Evolutionary conservation across 129 eudicot species (phyloP), one percentile per base, ranked within the genome.

Genomic region (Centella asiatica): DNA sequence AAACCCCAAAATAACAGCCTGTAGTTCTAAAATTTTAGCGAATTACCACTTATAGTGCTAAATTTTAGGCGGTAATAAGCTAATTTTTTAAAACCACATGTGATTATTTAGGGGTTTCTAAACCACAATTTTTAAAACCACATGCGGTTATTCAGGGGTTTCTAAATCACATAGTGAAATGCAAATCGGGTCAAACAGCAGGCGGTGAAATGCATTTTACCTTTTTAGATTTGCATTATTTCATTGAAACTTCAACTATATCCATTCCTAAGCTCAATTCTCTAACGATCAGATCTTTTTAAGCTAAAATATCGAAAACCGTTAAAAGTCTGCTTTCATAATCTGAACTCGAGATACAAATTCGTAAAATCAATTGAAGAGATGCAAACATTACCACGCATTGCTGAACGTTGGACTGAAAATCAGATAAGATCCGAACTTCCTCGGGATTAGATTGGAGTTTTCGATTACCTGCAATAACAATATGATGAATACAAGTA

Each of bases 401-500:
- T 77, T 87, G 96, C 77, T 87, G 86, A 59, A 92, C 75, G 40
- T 19, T 75, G 64, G 84, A 78, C 75, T 92, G 99, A 51, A 92
- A 92, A 56, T 72, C 71, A 13, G 82, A 80, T 37, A 92, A 84
- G 76, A 82, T 84, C 78, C 44, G 77, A 46, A 80, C 62, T 27
- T 84, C 74, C 68, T 70, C 72, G 22, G 37, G 13, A 44, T 71
- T 76, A 13, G 52, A 27, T 19, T 23, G 1, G 29, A 46, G 50
- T 57, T 59, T 71, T 25, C 23, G 71, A 57, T 62, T 68, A 54
- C 82, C 95, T 84, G 72, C 62, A 19, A 61, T 1, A 6, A 42
- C 8, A 6, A 24, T 25, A 32, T 1, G 5, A 39, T 24, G 1
- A 70, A 20, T 12, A 20, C 50, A 19, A 40, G 49, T 31, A 23